Evolutionary conservation across 768 basidiomycete genomes (phyloP).

Genomic region (Rhizopogon sp.): DNA sequence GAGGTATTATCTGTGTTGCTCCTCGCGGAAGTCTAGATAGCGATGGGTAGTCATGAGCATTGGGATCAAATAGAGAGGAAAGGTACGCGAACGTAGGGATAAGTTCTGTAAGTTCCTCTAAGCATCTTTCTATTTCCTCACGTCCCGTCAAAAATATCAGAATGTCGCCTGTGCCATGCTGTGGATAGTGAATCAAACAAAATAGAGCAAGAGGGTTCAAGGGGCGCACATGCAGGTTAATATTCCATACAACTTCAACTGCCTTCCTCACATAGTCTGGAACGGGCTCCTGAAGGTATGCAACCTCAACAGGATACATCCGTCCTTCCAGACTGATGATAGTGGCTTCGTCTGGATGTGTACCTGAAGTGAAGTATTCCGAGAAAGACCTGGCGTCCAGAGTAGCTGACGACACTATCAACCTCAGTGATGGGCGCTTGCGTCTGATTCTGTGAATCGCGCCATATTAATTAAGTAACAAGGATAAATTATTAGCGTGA

Average conservation of each 20-base stretch:
- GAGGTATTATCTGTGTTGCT: constrained; percentile 52
- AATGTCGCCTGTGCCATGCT: constrained; percentile 87
- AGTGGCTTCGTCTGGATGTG: constrained; percentile 62
- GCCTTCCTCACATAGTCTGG: constrained; percentile 80
- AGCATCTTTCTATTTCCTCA: constrained; percentile 90
- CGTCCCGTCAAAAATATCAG: constrained; percentile 92
- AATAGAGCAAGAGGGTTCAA: background rate
- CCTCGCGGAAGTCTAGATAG: constrained; percentile 45
- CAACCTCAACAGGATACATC: constrained; percentile 92
- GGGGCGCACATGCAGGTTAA: constrained; percentile 63
- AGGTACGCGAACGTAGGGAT: constrained; percentile 51
- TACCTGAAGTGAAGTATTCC: constrained; percentile 78
- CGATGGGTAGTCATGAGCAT: background rate
- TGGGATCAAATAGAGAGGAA: background rate
- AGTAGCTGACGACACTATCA: constrained; percentile 95
- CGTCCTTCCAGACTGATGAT: constrained; percentile 91
- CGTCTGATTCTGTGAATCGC: constrained; percentile 66
- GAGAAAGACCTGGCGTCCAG: constrained; percentile 87
- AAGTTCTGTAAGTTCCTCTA: constrained; percentile 77
- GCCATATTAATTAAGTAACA: constrained; percentile 1
- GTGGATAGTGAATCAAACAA: constrained; percentile 1
- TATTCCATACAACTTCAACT: constrained; percentile 79
- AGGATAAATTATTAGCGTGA: background rate
- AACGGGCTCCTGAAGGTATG: constrained; percentile 74
- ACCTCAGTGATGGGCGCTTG: constrained; percentile 83